Evolutionary conservation across 23 red algal species (phyloP), one percentile per base, ranked within the genome.

Genomic region (Chondrus crispus): DNA sequence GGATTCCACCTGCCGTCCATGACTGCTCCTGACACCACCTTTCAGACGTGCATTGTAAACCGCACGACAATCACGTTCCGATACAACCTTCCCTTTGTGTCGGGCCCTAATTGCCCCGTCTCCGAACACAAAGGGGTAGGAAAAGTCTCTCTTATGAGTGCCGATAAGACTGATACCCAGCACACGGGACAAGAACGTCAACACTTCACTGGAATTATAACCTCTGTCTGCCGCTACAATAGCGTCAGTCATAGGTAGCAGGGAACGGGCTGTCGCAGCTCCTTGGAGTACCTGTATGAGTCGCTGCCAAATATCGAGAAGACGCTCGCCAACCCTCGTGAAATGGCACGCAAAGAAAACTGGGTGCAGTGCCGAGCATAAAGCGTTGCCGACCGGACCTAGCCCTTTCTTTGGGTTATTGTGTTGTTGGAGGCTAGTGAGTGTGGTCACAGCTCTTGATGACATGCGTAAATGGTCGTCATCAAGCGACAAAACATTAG

Each of bases 121-220:
- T 2, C 80, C 51, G 36, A 60, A 84, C 80, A 84, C 44, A 10
- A 84, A 84, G 30, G 80, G 48, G 51, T 62, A 84, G 9, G 42
- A 49, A 28, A 84, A 38, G n/a, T 33, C 32, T 38, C 24, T 16
- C 32, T 84, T 62, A 16, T 84, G 80, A 7, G 53, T 84, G 3
- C 47, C 80, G 19, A 84, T 4, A 3, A 12, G 4, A 33, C 47
- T 84, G 36, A 54, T 54, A 29, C 80, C 51, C 28, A 84, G 32
- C 2, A 62, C 53, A 84, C 64, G 28, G 12, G 4, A 58, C 16
- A 84, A 22, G 36, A 84, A 84, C 4, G 48, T 26, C 37, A 84
- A 39, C 3, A 18, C 42, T 35, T 60, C 29, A 9, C 39, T 84
- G 24, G 5, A 60, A 37, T 84, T 84, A 5, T 62, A 84, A 16